Percentiles rank a stretch among this genome's conserved stretches.
Conservation (phyloP, 768 basidiomycete genomes). For the Pleurotus platypus region DNA sequence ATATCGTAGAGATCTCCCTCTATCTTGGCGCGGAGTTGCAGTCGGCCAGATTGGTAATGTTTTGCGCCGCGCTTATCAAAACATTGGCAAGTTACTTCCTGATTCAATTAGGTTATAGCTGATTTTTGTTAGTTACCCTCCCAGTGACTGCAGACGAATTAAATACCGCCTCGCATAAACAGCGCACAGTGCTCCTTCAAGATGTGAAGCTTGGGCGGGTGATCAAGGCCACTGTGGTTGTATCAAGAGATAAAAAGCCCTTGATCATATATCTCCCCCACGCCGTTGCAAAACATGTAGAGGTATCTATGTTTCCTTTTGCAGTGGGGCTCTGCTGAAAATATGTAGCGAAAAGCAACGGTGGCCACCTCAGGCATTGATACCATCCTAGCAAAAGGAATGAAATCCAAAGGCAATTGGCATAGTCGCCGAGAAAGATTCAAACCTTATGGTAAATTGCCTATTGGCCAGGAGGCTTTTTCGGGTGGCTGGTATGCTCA, state of each 20-base stretch:
- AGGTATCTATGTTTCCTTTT: background rate
- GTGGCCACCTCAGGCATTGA: background rate
- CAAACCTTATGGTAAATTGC: background rate
- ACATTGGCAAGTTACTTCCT: background rate
- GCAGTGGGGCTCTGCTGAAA: too few relatives aligned
- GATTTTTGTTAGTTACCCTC: too few relatives aligned
- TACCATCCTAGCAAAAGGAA: background rate
- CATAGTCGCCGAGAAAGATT: background rate
- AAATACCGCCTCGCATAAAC: too few relatives aligned
- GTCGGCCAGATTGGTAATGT: background rate
- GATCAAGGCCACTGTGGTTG: too few relatives aligned
- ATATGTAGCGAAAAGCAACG: too few relatives aligned
- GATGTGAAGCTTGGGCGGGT: too few relatives aligned
- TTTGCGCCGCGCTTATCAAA: background rate
- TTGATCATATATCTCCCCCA: too few relatives aligned
- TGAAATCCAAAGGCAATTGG: background rate
- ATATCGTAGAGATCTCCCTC: too few relatives aligned
- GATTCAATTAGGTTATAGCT: background rate
- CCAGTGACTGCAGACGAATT: too few relatives aligned
- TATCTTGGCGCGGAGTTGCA: background rate
- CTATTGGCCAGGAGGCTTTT: background rate
- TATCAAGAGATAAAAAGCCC: too few relatives aligned
- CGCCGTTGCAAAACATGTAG: background rate
- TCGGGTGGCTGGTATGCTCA: background rate
- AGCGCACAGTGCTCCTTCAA: too few relatives aligned